These are phyloP conservation scores for Schizosaccharomyces versatilis DNA, from an alignment of 1,139 yeast species.

Conservation along the genomic window DNA sequence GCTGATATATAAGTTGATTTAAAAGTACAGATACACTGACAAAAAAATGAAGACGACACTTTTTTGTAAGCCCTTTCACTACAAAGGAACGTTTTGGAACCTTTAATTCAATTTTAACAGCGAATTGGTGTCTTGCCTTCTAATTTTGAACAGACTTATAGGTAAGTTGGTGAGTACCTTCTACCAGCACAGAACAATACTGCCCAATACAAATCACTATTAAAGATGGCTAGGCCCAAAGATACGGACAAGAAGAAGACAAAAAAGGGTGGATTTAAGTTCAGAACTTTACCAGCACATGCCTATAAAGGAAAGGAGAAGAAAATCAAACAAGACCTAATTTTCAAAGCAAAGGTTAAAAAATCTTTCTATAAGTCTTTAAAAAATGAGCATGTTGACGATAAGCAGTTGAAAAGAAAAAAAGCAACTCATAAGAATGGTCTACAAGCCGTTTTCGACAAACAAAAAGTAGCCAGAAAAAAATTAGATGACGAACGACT, in stretches of 20 bases:
- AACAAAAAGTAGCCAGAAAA: not conserved
- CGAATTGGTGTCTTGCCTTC: no score
- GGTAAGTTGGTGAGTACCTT: no score
- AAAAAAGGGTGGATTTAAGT: not conserved
- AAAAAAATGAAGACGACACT: no score
- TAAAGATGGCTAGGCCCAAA: no score
- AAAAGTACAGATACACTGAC: no score
- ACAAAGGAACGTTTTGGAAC: no score
- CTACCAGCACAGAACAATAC: no score
- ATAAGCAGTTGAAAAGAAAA: not conserved
- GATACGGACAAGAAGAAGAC: not conserved
- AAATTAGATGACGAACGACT: not conserved
- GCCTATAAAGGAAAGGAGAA: conserved; percentile 1
- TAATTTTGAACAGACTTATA: no score
- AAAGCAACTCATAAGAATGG: not conserved
- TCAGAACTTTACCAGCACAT: not conserved
- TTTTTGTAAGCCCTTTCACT: no score
- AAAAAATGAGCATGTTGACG: not conserved
- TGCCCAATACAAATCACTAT: no score
- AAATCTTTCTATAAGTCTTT: not conserved
- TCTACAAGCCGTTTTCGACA: not conserved
- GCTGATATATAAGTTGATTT: no score
- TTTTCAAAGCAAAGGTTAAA: not conserved
- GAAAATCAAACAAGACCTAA: not conserved
- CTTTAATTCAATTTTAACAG: no score